phyloP scores from a whole-genome alignment of 371 early-diverging fungal genomes.

The Gilbertella persicaria region DNA sequence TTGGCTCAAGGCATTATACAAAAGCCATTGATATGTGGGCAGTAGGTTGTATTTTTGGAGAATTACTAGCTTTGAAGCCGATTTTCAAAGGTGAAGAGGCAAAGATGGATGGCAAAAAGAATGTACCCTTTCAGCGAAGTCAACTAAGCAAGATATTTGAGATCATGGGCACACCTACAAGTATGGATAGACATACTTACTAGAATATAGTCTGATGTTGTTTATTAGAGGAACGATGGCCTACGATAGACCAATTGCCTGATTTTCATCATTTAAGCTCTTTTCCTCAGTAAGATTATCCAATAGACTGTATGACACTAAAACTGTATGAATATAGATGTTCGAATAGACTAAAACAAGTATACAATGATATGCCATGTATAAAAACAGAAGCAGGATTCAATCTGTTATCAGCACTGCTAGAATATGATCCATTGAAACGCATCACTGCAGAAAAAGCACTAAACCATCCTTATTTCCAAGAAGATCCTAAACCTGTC shows the following conservation, averaged over 20 bases:
- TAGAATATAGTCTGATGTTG: no score
- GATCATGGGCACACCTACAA: conserved; percentile 85
- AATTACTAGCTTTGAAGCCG: conserved; percentile 83
- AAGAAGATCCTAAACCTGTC: conserved; percentile 83
- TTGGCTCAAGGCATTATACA: conserved; percentile 92
- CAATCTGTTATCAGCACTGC: conserved; percentile 75
- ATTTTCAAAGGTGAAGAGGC: conserved; percentile 96
- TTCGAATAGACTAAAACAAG: conserved; percentile 45
- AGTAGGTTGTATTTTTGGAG: conserved; percentile 95
- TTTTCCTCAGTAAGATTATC: conserved; percentile 55
- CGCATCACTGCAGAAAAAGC: conserved; percentile 91
- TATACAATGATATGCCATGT: conserved; percentile 48
- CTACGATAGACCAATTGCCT: conserved; percentile 71
- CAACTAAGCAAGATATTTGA: conserved; percentile 91
- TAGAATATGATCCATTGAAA: conserved; percentile 92
- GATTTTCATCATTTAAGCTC: conserved; percentile 63
- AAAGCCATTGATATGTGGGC: conserved; percentile 96
- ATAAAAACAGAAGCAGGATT: conserved; percentile 67
- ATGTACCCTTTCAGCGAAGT: conserved; percentile 87
- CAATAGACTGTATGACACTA: background rate
- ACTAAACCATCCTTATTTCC: conserved; percentile 88
- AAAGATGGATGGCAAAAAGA: conserved; percentile 87
- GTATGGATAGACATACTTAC: no score
- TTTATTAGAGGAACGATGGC: conserved; percentile 83
- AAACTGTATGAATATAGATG: conserved; percentile 30